A percentile compares a stretch with the other conserved stretches of the same genome.
phyloP scores from a whole-genome alignment of 495 filamentous ascomycete species.

The Venustampulla echinocandica region DNA sequence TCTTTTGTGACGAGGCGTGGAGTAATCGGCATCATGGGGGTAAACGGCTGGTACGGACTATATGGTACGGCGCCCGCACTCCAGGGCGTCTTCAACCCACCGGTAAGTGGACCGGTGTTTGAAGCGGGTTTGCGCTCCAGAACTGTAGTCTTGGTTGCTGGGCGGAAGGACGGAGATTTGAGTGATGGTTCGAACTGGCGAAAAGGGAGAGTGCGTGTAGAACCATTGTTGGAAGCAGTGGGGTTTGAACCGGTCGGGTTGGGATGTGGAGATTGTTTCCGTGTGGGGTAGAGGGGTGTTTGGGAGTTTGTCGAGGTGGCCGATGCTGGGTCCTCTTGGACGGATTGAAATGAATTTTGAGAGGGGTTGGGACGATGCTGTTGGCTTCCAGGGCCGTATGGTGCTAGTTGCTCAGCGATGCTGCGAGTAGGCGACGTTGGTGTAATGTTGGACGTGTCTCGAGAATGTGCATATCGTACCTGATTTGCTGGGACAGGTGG shows the following conservation, averaged over 20 bases:
- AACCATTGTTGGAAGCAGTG: conserved; percentile 23
- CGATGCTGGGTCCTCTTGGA: conserved; percentile 14
- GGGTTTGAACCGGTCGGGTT: conserved; percentile 21
- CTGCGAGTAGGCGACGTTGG: conserved; percentile 15
- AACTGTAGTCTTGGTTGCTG: conserved; percentile 67
- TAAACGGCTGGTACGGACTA: conserved; percentile 85
- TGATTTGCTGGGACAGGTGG: conserved; percentile 37
- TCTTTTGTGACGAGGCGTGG: conserved; percentile 67
- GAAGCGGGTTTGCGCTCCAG: conserved; percentile 51
- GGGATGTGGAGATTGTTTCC: conserved; percentile 3
- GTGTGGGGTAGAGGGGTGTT: conserved; percentile 14
- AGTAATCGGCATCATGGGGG: conserved; percentile 79
- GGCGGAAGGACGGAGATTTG: conserved; percentile 33
- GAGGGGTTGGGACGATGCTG: conserved; percentile 10
- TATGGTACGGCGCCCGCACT: conserved; percentile 75
- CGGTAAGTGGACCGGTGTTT: conserved; percentile 31
- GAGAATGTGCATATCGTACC: conserved; percentile 27
- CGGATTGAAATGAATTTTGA: conserved; percentile 11
- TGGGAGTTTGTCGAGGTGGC: conserved; percentile 14
- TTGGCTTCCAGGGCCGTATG: conserved; percentile 1
- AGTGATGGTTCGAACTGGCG: conserved; percentile 51
- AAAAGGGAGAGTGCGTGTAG: conserved; percentile 46
- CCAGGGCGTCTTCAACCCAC: conserved; percentile 50
- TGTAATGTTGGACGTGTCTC: conserved; percentile 6
- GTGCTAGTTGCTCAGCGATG: conserved; percentile 17